These are phyloP conservation scores for Phytophthora nicotianae DNA, from an alignment of 352 stramenopile genomes.

Conservation along the genomic window DNA sequence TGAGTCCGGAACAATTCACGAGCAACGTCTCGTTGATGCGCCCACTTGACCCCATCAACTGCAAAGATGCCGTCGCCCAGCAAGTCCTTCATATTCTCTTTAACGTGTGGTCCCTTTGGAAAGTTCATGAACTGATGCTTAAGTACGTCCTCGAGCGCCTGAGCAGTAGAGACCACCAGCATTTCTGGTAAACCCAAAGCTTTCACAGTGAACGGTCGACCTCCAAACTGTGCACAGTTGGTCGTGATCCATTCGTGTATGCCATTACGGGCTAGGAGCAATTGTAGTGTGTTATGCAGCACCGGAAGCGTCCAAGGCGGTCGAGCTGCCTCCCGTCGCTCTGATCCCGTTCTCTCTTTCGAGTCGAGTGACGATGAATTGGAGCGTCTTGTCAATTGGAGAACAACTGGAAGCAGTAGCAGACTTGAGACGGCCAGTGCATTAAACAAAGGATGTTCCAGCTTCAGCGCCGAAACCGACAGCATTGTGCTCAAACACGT, in stretches of 20 bases:
- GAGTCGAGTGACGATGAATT: slow-evolving; percentile 3
- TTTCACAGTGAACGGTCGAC: slow-evolving; percentile 47
- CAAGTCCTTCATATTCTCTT: slow-evolving; percentile 48
- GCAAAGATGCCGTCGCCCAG: slow-evolving; percentile 76
- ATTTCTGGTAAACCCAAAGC: slow-evolving; percentile 36
- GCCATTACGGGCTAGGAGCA: slow-evolving; percentile 4
- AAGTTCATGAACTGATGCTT: slow-evolving; percentile 77
- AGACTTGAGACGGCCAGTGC: slow-evolving; percentile 16
- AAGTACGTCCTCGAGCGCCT: slow-evolving; percentile 52
- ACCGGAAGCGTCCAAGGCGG: slow-evolving; percentile 26
- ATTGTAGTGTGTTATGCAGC: slow-evolving; percentile 20
- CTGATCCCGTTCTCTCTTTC: slow-evolving; percentile 3
- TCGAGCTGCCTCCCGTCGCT: slow-evolving; percentile 13
- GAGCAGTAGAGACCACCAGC: slow-evolving; percentile 24
- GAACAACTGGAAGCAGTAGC: slow-evolving; percentile 19
- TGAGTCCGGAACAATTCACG: slow-evolving; percentile 79
- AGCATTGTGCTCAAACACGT: slow-evolving; percentile 10
- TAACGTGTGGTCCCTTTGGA: slow-evolving; percentile 49
- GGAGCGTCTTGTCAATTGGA: slow-evolving; percentile 16
- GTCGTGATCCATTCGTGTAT: slow-evolving; percentile 27
- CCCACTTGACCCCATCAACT: slow-evolving; percentile 62
- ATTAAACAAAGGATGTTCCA: slow-evolving; percentile 13
- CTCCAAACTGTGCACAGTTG: slow-evolving; percentile 18
- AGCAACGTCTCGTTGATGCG: slow-evolving; percentile 74
- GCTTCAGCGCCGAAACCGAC: slow-evolving; percentile 19